A percentile compares a stretch with the other conserved stretches of the same genome.
These are phyloP conservation scores for Pleurotus ostreatus DNA, from an alignment of 768 basidiomycete species.

Conservation along the genomic window DNA sequence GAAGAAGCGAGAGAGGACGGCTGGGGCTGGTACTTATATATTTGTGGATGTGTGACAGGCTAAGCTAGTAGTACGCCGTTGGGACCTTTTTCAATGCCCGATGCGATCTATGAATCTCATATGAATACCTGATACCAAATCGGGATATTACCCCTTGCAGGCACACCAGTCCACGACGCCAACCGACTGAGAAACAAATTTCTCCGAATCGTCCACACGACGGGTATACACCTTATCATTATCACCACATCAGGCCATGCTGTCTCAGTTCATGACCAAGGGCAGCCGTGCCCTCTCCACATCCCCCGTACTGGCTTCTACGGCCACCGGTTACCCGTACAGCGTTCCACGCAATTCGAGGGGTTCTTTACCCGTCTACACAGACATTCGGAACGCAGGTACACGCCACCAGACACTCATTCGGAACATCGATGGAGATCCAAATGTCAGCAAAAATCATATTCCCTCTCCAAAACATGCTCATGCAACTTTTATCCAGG, in stretches of 20 bases:
- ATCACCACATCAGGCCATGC: conserved; percentile 10
- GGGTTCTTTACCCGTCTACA: conserved; percentile 72
- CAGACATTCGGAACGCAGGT: conserved; percentile 65
- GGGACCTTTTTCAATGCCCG: neutral
- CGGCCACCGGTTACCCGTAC: conserved; percentile 35
- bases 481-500: conserved; percentile 30
- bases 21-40: conserved; percentile 23
- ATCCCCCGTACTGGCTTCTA: conserved; percentile 9
- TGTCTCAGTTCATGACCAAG: too few species aligned
- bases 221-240: neutral
- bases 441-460: conserved; percentile 35
- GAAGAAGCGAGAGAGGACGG: conserved; percentile 9
- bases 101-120: neutral
- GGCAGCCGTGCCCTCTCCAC: too few species aligned
- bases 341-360: conserved; percentile 62
- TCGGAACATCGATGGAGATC: conserved; percentile 65
- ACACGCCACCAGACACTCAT: conserved; percentile 55
- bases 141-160: conserved; percentile 1
- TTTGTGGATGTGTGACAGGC: conserved; percentile 17
- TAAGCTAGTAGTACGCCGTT: conserved; percentile 8
- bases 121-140: neutral
- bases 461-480: conserved; percentile 12
- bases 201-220: conserved; percentile 1
- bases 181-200: neutral
- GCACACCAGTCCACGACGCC: neutral